Conservation (phyloP, 1,139 yeast species). For the Lodderomyces theae region DNA sequence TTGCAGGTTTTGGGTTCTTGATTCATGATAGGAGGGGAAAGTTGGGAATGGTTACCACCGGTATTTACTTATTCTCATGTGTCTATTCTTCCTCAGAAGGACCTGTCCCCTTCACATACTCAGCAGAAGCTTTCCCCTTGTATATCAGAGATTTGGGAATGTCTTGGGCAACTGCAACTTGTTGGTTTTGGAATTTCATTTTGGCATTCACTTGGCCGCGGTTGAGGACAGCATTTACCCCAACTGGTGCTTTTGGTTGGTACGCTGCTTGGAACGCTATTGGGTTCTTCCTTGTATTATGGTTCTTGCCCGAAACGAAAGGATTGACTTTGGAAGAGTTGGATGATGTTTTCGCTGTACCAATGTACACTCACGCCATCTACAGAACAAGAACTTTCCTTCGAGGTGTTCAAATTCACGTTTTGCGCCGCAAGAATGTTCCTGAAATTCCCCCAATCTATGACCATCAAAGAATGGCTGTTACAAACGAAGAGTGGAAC, state of each 20-base stretch:
- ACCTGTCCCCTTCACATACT: slow-evolving; percentile 86
- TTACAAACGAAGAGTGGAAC: slow-evolving; percentile 59
- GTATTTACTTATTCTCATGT: slow-evolving; percentile 70
- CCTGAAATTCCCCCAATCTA: slow-evolving; percentile 53
- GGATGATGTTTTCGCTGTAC: slow-evolving; percentile 66
- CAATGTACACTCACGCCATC: slow-evolving; percentile 50
- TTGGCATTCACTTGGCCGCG: slow-evolving; percentile 77
- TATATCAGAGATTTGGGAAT: slow-evolving; percentile 84
- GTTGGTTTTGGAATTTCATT: slow-evolving; percentile 84
- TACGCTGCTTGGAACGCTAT: slow-evolving; percentile 85
- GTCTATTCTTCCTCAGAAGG: slow-evolving; percentile 87
- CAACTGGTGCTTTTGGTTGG: slow-evolving; percentile 86
- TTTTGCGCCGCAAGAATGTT: slow-evolving; percentile 41
- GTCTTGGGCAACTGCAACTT: slow-evolving; percentile 79
- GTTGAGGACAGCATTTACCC: slow-evolving; percentile 58
- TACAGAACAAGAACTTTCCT: slow-evolving; percentile 50
- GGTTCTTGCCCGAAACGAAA: slow-evolving; percentile 70
- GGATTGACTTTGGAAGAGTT: slow-evolving; percentile 68
- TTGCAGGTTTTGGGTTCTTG: slow-evolving; percentile 79
- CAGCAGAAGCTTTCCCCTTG: slow-evolving; percentile 81
- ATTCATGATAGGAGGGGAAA: slow-evolving; percentile 35
- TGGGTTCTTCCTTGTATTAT: slow-evolving; percentile 66
- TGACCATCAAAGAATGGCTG: slow-evolving; percentile 55
- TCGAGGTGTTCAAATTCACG: slow-evolving; percentile 42
- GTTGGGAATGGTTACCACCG: slow-evolving; percentile 62